Conservation (phyloP, 495 filamentous ascomycete genomes). For the Aspergillus baeticus region DNA sequence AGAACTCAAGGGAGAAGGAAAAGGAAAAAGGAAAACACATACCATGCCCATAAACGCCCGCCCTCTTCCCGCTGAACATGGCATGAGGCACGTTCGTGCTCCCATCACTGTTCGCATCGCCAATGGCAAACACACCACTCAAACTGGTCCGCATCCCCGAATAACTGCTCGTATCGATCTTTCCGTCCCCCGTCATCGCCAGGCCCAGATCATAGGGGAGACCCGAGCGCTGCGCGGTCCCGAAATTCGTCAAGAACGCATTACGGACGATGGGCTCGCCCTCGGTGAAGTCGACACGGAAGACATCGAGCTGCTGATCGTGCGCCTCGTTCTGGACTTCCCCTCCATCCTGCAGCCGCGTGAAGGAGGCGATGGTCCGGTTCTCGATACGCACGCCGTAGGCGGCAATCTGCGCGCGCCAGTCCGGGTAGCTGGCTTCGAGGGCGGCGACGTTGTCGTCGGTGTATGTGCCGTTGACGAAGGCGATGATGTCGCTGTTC, state of each 20-base stretch:
- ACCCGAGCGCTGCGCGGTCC: slow-evolving; percentile 41
- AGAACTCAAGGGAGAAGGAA: neutral
- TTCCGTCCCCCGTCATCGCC: slow-evolving; percentile 33
- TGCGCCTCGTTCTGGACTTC: slow-evolving; percentile 36
- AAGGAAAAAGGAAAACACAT: slow-evolving; percentile 17
- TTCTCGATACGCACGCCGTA: slow-evolving; percentile 54
- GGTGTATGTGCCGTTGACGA: slow-evolving; percentile 56
- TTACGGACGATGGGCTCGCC: slow-evolving; percentile 42
- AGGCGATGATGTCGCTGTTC: slow-evolving; percentile 40
- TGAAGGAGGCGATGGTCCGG: slow-evolving; percentile 47
- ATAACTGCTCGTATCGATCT: slow-evolving; percentile 41
- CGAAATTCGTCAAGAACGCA: slow-evolving; percentile 51
- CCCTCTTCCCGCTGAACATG: slow-evolving; percentile 55
- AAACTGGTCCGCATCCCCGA: slow-evolving; percentile 45
- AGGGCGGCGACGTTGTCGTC: slow-evolving; percentile 33
- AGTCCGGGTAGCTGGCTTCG: slow-evolving; percentile 37
- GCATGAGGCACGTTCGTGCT: slow-evolving; percentile 61
- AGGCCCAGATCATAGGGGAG: slow-evolving; percentile 42
- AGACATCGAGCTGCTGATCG: slow-evolving; percentile 43
- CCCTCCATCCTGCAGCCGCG: slow-evolving; percentile 44
- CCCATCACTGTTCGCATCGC: slow-evolving; percentile 56
- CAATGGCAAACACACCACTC: slow-evolving; percentile 52
- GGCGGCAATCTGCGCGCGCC: slow-evolving; percentile 44
- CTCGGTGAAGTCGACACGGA: slow-evolving; percentile 52
- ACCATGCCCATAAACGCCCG: slow-evolving; percentile 57